Evolutionary conservation across 352 stramenopile genomes (phyloP).

Genomic region (Phytophthora sojae): DNA sequence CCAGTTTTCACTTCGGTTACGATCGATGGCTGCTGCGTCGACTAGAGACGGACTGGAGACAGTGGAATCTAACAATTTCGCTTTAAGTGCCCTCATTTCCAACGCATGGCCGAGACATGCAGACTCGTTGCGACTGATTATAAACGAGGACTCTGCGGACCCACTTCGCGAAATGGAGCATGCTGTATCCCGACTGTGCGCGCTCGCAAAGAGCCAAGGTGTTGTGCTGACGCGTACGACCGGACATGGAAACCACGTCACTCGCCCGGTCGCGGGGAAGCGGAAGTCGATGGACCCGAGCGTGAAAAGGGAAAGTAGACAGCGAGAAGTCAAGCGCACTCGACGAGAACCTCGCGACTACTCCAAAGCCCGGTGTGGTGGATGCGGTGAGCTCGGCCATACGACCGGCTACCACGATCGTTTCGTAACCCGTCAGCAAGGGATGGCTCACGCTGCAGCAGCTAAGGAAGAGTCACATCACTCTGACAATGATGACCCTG

Average conservation of each 20-base stretch:
- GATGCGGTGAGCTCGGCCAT: conserved; percentile 11
- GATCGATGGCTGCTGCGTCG: not conserved
- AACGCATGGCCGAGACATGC: not conserved
- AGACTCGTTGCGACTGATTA: not conserved
- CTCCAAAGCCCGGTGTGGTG: conserved; percentile 6
- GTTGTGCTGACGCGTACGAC: not conserved
- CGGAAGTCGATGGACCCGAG: not conserved
- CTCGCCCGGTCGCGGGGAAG: not conserved
- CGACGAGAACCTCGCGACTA: not conserved
- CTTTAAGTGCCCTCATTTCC: not conserved
- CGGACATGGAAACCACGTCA: not conserved
- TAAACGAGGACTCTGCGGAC: not conserved
- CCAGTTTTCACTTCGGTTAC: not conserved
- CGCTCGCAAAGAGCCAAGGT: not conserved
- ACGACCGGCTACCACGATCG: conserved; percentile 9
- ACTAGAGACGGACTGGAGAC: not conserved
- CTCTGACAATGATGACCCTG: not conserved
- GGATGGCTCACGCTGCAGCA: not conserved
- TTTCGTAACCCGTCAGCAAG: conserved; percentile 1
- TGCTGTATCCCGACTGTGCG: not conserved
- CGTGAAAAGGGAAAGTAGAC: not conserved
- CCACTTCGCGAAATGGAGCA: not conserved
- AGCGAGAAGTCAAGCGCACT: not conserved
- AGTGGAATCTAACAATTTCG: not conserved
- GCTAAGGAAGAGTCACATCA: no score